Evolutionary conservation across 768 basidiomycete species (phyloP), one percentile per base, ranked within the genome.

Genomic region (Pleurotus giganteus): DNA sequence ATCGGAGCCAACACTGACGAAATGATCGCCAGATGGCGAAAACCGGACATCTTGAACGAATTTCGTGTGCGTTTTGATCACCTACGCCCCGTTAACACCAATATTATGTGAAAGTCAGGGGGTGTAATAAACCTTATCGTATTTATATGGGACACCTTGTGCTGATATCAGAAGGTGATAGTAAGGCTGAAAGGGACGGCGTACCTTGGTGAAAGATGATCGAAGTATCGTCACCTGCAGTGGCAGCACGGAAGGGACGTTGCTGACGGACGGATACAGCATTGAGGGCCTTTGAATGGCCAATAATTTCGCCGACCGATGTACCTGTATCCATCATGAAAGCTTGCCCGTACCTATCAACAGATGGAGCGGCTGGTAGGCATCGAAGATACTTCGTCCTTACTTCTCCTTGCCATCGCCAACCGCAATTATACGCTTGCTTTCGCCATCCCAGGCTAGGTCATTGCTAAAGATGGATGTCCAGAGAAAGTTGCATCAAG

Each of bases 401-500:
- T 31, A 94, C 92, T 89, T 92, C 63, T 94, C 95, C 56, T 85
- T 80, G 31, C 94, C 94, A 60, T 96, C 92, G 51, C 96, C 96
- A 11, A 91, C 95, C 5, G 88, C 91, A 46, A 98, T 89, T 55
- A 98, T 89, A n/a, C 96, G 82, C 68, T 97, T 96, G 65, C 89
- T 92, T 69, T 98, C 96, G 1, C 89, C 90, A 64, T 98, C 96
- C 96, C 96, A 98, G 9, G 88, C 88, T 19, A 98, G 81, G 71
- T 98, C 96, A 61, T 94, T 94, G 60, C 94, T 93, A 60, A 13
- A n/a, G n/a, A n/a, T n/a, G 54, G 9, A 15, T 41, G 36, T n/a
- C n/a, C n/a, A n/a, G 37, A 50, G 32, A 44, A 19, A 29, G 7
- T 32, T 26, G 17, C 11, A 12, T 37, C 17, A 46, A 31, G 47